These are phyloP conservation scores for Parastagonospora nodorum DNA, from an alignment of 2,329 filamentous ascomycete species.

Conservation along the genomic window DNA sequence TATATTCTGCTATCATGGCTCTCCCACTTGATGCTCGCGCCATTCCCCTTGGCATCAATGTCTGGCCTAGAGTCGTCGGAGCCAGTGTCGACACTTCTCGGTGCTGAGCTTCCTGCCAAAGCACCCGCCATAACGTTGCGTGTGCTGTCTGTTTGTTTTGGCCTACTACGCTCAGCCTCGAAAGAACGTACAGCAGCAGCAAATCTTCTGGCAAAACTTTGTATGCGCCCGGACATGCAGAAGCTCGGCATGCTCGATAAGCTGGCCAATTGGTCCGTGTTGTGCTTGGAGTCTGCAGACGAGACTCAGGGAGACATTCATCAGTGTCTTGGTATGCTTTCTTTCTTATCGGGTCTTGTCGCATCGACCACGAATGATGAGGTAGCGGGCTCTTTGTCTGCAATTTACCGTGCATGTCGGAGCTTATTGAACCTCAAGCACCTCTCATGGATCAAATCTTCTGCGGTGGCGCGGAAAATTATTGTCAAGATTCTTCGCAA, in stretches of 20 bases:
- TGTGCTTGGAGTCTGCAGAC: conserved; percentile 58
- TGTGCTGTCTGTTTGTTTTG: conserved; percentile 71
- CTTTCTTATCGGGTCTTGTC: conserved; percentile 77
- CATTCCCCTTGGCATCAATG: conserved; percentile 88
- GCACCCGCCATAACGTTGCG: conserved; percentile 73
- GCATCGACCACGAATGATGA: conserved; percentile 74
- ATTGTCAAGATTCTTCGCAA: conserved; percentile 84
- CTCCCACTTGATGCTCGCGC: conserved; percentile 63
- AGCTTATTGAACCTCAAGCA: conserved; percentile 61
- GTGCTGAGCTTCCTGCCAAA: conserved; percentile 61
- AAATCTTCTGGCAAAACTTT: conserved; percentile 76
- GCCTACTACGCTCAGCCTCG: conserved; percentile 74
- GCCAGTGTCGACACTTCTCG: conserved; percentile 38
- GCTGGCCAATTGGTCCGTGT: conserved; percentile 73
- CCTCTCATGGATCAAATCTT: conserved; percentile 65
- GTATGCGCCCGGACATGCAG: conserved; percentile 89
- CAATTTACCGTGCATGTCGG: conserved; percentile 70
- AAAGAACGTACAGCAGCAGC: conserved; percentile 93
- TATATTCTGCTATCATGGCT: conserved; percentile 88
- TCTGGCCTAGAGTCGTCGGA: conserved; percentile 57
- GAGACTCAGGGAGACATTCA: conserved; percentile 64
- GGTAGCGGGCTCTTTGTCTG: conserved; percentile 68
- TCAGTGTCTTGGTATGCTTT: conserved; percentile 76
- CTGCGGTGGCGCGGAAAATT: conserved; percentile 79
- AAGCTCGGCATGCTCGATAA: conserved; percentile 69